Evolutionary conservation across 2,329 filamentous ascomycete species (phyloP).

Genomic region (Phoma herbarum): DNA sequence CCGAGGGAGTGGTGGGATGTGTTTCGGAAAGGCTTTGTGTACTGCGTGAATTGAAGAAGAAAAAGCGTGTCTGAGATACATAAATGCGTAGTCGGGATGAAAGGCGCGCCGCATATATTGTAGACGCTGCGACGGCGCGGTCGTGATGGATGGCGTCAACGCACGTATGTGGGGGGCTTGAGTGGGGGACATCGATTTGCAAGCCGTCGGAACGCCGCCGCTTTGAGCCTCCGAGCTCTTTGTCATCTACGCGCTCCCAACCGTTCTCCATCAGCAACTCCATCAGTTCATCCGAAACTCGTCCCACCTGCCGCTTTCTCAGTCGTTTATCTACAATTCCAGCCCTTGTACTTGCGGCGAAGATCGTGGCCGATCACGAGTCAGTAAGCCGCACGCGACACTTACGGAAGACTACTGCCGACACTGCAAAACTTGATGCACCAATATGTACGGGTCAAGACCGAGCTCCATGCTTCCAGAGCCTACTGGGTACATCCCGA

Average conservation of each 20-base stretch:
- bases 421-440: background rate
- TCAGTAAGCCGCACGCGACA: background rate
- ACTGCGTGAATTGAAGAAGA: background rate
- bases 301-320: background rate
- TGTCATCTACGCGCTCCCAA: constrained; percentile 3
- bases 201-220: constrained; percentile 10
- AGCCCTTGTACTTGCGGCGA: background rate
- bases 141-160: constrained; percentile 12
- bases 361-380: background rate
- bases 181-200: constrained; percentile 7
- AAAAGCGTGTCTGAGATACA: background rate
- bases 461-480: background rate
- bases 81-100: background rate
- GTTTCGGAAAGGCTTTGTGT: background rate
- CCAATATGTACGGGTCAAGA: background rate
- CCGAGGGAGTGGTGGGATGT: background rate
- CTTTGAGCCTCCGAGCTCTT: constrained; percentile 7
- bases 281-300: background rate
- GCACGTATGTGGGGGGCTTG: background rate
- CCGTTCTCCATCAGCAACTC: background rate
- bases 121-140: background rate
- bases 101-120: background rate
- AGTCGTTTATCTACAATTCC: background rate
- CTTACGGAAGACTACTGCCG: background rate
- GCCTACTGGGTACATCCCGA: background rate